Percentiles rank a stretch among this genome's conserved stretches.
Conservation (phyloP, 805 yeast genomes). For the Wilhelminamyces savonicus region DNA sequence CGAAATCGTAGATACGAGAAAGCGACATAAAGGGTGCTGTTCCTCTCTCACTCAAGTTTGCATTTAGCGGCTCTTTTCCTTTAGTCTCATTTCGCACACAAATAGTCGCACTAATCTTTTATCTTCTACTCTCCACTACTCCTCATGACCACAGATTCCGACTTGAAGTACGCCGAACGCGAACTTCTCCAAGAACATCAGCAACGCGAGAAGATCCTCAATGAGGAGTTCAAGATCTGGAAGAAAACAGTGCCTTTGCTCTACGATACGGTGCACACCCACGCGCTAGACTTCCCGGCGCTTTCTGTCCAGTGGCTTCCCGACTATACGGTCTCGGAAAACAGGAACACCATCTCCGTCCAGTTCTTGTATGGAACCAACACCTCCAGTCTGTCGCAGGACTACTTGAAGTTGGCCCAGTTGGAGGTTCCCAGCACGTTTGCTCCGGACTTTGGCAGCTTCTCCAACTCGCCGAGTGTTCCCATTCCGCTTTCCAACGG, state of each 20-base stretch:
- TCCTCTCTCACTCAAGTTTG: no score
- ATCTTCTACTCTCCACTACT: no score
- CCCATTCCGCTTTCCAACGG: conserved; percentile 12
- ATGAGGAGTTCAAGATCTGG: conserved; percentile 78
- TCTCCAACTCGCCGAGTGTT: conserved; percentile 11
- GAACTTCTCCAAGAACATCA: conserved; percentile 42
- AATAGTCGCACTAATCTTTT: no score
- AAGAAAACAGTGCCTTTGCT: conserved; percentile 76
- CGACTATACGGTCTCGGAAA: conserved; percentile 24
- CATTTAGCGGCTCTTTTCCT: no score
- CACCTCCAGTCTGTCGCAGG: conserved; percentile 32
- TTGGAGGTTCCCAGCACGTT: conserved; percentile 47
- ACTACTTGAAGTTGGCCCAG: conserved; percentile 39
- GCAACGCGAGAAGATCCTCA: conserved; percentile 53
- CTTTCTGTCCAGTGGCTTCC: conserved; percentile 67
- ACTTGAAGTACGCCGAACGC: conserved; percentile 19
- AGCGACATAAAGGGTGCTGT: no score
- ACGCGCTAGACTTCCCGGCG: conserved; percentile 65
- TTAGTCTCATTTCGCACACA: no score
- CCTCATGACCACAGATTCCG: no score
- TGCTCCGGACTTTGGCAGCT: conserved; percentile 24
- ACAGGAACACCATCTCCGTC: conserved; percentile 22
- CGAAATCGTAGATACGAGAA: no score
- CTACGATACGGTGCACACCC: conserved; percentile 68
- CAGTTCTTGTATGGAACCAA: conserved; percentile 46